These are phyloP conservation scores for Musa schizocarpa DNA, from an alignment of 176 grass and related monocot genomes.

Conservation along the genomic window DNA sequence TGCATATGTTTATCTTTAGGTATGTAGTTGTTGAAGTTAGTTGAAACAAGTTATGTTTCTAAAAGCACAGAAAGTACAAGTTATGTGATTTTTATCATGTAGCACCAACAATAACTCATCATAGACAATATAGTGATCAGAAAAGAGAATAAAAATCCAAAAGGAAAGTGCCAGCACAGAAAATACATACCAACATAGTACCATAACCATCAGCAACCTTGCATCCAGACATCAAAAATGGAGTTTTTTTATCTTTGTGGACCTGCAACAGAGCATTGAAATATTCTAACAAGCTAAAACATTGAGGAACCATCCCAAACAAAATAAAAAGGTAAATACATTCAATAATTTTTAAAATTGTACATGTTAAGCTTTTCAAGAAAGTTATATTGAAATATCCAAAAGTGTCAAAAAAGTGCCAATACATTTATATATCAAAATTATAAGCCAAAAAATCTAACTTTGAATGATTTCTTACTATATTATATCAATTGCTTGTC, in stretches of 20 bases:
- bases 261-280: constrained; percentile 39
- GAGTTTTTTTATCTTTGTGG: constrained; percentile 68
- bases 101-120: too few species aligned
- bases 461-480: background rate
- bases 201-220: constrained; percentile 97
- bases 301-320: background rate
- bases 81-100: too few species aligned
- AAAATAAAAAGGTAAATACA: too few species aligned
- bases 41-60: background rate
- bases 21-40: too few species aligned
- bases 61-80: background rate
- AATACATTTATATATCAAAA: background rate
- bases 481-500: background rate
- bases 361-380: too few species aligned
- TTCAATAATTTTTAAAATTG: too few species aligned
- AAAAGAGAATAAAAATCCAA: background rate
- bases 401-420: background rate
- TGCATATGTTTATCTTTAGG: too few species aligned
- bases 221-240: constrained; percentile 94
- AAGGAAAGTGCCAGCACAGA: background rate
- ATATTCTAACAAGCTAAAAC: constrained; percentile 16
- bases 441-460: background rate
- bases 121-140: too few species aligned
- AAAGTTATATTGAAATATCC: too few species aligned
- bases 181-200: constrained; percentile 70